A percentile compares a stretch with the other conserved stretches of the same genome.
Conservation (phyloP, 108 stramenopile genomes). For the Bacterosira constricta region DNA sequence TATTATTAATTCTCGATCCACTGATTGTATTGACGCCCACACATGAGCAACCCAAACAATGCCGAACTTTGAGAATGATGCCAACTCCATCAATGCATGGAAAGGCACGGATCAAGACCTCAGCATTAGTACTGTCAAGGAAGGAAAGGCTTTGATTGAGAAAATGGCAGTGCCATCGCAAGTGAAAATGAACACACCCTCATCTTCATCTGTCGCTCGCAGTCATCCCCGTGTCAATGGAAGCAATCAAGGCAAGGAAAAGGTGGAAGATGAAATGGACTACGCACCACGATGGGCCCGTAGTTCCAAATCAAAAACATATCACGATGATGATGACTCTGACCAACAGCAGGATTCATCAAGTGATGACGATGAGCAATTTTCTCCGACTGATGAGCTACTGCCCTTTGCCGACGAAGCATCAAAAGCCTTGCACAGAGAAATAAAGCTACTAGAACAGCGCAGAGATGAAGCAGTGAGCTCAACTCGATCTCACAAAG, state of each 20-base stretch:
- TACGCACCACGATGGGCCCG: slow-evolving; percentile 31
- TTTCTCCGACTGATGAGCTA: slow-evolving; percentile 20
- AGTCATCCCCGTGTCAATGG: not conserved
- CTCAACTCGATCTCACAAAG: slow-evolving; percentile 42
- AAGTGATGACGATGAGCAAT: not conserved
- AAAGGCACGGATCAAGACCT: not conserved
- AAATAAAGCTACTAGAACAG: slow-evolving; percentile 45
- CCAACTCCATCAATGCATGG: not conserved
- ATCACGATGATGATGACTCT: slow-evolving; percentile 9
- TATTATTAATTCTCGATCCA: too few relatives aligned
- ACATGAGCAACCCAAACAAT: not conserved
- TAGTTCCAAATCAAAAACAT: not conserved
- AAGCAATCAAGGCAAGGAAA: not conserved
- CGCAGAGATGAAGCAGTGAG: slow-evolving; percentile 35
- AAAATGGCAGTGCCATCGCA: not conserved
- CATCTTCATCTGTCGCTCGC: not conserved
- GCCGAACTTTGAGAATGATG: too few relatives aligned
- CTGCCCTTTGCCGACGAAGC: slow-evolving; percentile 49
- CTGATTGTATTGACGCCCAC: too few relatives aligned
- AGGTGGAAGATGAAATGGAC: slow-evolving; percentile 3
- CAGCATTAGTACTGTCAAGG: not conserved
- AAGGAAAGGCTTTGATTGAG: not conserved
- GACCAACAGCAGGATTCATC: not conserved
- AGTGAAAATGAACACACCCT: not conserved
- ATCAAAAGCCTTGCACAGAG: slow-evolving; percentile 33